Conservation (phyloP, 1,284 basidiomycete genomes). For the Heterobasidion parviporum region DNA sequence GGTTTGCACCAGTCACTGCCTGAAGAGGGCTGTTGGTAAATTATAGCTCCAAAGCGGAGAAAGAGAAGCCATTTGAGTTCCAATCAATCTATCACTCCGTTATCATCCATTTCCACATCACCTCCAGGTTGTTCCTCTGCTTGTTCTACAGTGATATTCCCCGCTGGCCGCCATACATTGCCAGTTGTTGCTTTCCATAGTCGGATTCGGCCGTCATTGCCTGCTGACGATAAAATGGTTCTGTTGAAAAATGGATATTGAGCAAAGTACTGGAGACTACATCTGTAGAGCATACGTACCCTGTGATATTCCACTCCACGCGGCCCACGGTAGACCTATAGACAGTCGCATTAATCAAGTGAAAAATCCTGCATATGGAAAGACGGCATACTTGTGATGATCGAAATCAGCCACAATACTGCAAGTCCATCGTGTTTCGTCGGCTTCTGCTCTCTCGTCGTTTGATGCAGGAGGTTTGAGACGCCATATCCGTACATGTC, state of each 20-base stretch:
- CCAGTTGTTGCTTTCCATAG: conserved; percentile 82
- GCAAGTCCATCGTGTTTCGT: conserved; percentile 60
- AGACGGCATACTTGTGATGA: conserved; percentile 55
- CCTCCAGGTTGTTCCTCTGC: conserved; percentile 42
- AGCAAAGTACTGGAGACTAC: conserved; percentile 21
- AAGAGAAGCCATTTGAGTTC: no score
- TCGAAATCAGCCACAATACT: conserved; percentile 79
- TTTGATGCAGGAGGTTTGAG: conserved; percentile 43
- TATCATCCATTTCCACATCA: conserved; percentile 30
- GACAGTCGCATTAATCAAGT: not conserved
- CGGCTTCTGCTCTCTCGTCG: conserved; percentile 30
- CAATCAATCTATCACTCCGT: conserved; percentile 7
- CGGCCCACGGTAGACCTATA: conserved; percentile 55
- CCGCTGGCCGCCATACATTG: conserved; percentile 70
- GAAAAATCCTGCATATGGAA: not conserved
- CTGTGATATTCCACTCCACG: conserved; percentile 86
- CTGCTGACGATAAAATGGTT: conserved; percentile 81
- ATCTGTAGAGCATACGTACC: conserved; percentile 35
- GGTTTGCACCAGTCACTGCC: no score
- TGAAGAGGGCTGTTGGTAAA: no score
- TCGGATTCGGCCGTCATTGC: conserved; percentile 83
- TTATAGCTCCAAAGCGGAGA: no score
- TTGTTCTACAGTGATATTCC: conserved; percentile 71
- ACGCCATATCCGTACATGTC: conserved; percentile 83
- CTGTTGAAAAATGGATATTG: conserved; percentile 30